These are phyloP conservation scores for Nitzschia sp. DNA, from an alignment of 108 stramenopile species.

Conservation along the genomic window DNA sequence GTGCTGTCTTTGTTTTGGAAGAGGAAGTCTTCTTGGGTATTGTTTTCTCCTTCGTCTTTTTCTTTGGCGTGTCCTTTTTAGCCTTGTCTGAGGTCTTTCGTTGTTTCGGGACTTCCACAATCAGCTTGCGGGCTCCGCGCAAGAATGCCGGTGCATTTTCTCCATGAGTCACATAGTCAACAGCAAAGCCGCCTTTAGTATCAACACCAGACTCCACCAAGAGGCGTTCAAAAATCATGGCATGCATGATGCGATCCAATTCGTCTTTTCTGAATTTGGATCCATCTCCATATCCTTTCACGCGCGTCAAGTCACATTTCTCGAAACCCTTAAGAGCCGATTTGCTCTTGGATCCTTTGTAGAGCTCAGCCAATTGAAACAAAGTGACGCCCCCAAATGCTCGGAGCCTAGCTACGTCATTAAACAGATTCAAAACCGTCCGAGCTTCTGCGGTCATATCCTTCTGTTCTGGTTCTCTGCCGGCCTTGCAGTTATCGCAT, in stretches of 20 bases:
- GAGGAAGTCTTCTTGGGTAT: slow-evolving; percentile 2
- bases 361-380: slow-evolving; percentile 70
- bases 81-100: slow-evolving; percentile 4
- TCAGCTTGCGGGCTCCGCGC: slow-evolving; percentile 49
- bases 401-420: slow-evolving; percentile 34
- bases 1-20: not conserved
- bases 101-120: slow-evolving; percentile 64
- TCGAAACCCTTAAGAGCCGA: slow-evolving; percentile 30
- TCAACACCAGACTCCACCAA: slow-evolving; percentile 58
- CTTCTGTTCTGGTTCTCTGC: slow-evolving; percentile 53
- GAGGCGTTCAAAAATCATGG: slow-evolving; percentile 72
- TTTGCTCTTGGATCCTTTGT: slow-evolving; percentile 75
- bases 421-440: slow-evolving; percentile 55
- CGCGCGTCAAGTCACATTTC: slow-evolving; percentile 3
- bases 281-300: slow-evolving; percentile 64
- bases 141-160: slow-evolving; percentile 46
- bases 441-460: slow-evolving; percentile 66
- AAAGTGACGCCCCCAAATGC: slow-evolving; percentile 64
- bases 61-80: slow-evolving; percentile 13
- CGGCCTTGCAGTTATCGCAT: slow-evolving; percentile 87
- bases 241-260: slow-evolving; percentile 69
- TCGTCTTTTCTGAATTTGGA: slow-evolving; percentile 66
- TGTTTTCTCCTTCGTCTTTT: slow-evolving; percentile 8
- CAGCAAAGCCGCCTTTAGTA: slow-evolving; percentile 57
- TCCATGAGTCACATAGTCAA: slow-evolving; percentile 73